phyloP scores from a whole-genome alignment of 371 early-diverging fungal species.

The Mucor circinelloides region DNA sequence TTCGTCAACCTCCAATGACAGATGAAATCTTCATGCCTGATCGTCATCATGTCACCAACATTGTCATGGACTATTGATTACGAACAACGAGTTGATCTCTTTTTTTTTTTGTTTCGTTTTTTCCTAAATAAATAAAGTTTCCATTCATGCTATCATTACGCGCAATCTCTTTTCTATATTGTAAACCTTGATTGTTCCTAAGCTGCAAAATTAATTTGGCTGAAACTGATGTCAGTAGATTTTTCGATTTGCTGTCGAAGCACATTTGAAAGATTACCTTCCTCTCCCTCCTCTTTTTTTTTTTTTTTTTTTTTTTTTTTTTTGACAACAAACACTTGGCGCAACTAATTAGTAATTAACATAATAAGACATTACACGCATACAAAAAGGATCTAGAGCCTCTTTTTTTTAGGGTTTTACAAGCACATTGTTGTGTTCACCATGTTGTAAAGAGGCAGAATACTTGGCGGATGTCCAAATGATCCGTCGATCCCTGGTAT shows the following conservation, averaged over 20 bases:
- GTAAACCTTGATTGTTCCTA: neutral
- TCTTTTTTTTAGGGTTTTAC: neutral
- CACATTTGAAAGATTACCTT: no score
- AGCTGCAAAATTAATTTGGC: neutral
- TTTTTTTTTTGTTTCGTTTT: neutral
- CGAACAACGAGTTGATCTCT: neutral
- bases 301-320: neutral
- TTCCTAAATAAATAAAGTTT: neutral
- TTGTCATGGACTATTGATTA: neutral
- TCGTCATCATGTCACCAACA: neutral
- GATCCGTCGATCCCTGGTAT: no score
- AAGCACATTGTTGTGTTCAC: no score
- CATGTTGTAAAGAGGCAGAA: no score
- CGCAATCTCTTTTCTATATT: neutral
- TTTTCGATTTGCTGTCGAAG: neutral
- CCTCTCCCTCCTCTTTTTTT: no score
- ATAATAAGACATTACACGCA: neutral
- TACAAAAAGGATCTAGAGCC: neutral
- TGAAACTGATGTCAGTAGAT: neutral
- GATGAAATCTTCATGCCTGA: conserved; percentile 6
- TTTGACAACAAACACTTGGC: neutral
- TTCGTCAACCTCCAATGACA: conserved; percentile 16
- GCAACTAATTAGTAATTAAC: neutral
- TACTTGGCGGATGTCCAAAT: no score
- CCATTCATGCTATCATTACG: neutral